A percentile compares a stretch with the other conserved stretches of the same genome.
phyloP scores from a whole-genome alignment of 1,284 basidiomycete genomes.

The Naganishia sp. region DNA sequence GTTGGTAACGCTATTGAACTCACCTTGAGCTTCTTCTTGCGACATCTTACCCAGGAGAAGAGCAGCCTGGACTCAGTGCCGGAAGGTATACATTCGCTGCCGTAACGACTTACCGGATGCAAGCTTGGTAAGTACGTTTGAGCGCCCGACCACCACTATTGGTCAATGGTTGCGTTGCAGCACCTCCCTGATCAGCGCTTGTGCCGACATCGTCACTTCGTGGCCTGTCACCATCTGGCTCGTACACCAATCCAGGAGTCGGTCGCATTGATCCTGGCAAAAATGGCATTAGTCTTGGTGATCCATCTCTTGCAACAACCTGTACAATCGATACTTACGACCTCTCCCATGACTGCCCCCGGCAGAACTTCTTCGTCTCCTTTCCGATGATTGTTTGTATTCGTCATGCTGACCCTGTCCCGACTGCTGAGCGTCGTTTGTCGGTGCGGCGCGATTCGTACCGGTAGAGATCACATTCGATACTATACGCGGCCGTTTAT shows the following conservation, averaged over 20 bases:
- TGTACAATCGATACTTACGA: not conserved
- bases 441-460: not conserved
- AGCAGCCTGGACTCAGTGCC: not conserved
- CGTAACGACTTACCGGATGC: conserved; percentile 23
- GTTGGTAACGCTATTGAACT: not conserved
- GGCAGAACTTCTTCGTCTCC: not conserved
- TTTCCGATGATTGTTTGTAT: not conserved
- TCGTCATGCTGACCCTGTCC: not conserved
- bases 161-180: not conserved
- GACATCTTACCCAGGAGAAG: conserved; percentile 13
- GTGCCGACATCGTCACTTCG: not conserved
- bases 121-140: conserved; percentile 30
- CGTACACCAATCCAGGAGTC: not conserved
- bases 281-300: not conserved
- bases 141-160: conserved; percentile 6
- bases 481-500: conserved; percentile 8
- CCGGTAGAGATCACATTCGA: not conserved
- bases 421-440: not conserved
- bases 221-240: not conserved
- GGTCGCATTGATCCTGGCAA: not conserved
- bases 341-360: not conserved
- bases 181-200: not conserved
- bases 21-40: conserved; percentile 33
- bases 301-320: too few relatives aligned
- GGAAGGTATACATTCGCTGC: not conserved